Evolutionary conservation across 805 yeast genomes (phyloP), one percentile per base, ranked within the genome.

Genomic region (Aciculoconidium aculeatum): DNA sequence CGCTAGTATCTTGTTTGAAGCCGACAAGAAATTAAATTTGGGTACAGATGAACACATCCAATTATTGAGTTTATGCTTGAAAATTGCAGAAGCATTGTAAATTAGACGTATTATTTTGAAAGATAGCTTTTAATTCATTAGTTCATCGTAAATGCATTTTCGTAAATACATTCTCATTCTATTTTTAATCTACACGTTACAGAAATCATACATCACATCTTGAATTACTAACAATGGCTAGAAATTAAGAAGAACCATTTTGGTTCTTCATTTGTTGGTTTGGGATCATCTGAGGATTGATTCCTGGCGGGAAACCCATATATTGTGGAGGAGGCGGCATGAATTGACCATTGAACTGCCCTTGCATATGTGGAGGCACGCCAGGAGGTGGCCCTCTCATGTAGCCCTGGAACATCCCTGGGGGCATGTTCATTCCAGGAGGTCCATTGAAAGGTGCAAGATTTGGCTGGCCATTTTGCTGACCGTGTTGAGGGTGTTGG

Each of bases 21-120:
- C 85, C 0, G 97, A 90, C 52, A 70, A 74, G 28, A 70, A 77
- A 30, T 62, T 90, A 31, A 70, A 77, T 31, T 85, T 77, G 47
- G 98, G 98, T 10, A 75, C 95, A 4, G 94, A 87, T 45, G 98
- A 90, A 51, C 85, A 82, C 35, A 60, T 90, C 16, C 95, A 84
- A 44, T 47, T 92, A 13, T 65, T 90, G 41, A 81, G 83, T 43
- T 63, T 86, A 41, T 50, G 54, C 28, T 44, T 64, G 34, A 55
- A 54, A 36, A 36, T 62, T 0, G 38, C 65, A 5, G 40, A 40
- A 12, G 37, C 27, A n/a, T 30, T 48, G 16, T 47, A 31, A 23
- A 8, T 12, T 10, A 9, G 8, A 25, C 9, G 11, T 27, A 15
- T 11, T 9, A 17, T 17, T 5, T 15, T 5, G n/a, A n/a, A n/a